Percentiles rank a stretch among this genome's conserved stretches.
These are phyloP conservation scores for Nannizzia gypsea DNA, from an alignment of 2,329 filamentous ascomycete species.

Conservation along the genomic window DNA sequence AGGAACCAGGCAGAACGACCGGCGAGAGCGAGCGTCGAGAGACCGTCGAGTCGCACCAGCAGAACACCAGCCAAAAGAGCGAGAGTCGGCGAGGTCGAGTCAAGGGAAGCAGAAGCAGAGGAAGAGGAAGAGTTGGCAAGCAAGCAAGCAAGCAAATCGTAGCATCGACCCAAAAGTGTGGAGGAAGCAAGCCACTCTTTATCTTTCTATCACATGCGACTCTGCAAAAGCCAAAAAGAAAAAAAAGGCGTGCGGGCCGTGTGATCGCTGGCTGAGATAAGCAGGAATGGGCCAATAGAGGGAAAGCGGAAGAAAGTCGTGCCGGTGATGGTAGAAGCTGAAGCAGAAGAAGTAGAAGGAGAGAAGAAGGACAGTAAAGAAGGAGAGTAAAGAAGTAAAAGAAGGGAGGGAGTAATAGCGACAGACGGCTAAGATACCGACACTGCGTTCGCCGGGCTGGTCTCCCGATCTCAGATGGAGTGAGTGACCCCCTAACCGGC, in stretches of 20 bases:
- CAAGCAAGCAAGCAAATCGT: not conserved
- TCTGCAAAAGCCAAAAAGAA: not conserved
- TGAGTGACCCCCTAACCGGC: not conserved
- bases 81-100: not conserved
- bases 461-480: not conserved
- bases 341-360: not conserved
- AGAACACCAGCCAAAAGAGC: no score
- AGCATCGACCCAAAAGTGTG: not conserved
- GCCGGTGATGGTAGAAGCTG: not conserved
- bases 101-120: no score
- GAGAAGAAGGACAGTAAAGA: not conserved
- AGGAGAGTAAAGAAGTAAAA: not conserved
- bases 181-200: not conserved
- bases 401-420: not conserved
- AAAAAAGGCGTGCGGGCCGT: not conserved
- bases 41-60: no score
- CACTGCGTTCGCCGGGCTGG: not conserved
- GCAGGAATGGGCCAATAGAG: not conserved
- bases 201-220: slow-evolving; percentile 1
- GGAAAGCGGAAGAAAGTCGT: not conserved
- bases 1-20: not conserved
- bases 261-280: not conserved
- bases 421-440: not conserved
- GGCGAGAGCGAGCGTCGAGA: not conserved
- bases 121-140: no score